Evolutionary conservation across 495 filamentous ascomycete species (phyloP).

Genomic region (Tuber magnatum): DNA sequence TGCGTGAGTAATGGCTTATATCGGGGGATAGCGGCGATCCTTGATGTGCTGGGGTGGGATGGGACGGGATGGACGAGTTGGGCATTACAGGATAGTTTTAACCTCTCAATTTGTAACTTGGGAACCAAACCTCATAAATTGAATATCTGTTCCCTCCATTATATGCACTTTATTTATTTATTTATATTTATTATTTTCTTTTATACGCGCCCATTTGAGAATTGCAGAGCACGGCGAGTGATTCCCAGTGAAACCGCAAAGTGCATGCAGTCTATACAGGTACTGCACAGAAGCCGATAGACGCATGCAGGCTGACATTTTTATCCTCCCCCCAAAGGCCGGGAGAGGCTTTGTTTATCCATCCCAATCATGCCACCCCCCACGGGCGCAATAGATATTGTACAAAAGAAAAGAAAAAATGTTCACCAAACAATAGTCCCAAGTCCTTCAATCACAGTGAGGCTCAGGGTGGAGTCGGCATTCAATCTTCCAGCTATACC

Average conservation of each 20-base stretch:
- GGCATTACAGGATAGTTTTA: constrained; percentile 15
- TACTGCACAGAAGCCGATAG: neutral
- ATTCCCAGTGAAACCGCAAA: neutral
- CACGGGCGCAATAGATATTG: neutral
- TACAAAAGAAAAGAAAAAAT: neutral
- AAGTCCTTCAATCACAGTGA: neutral
- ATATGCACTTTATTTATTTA: neutral
- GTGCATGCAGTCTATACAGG: neutral
- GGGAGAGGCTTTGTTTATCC: neutral
- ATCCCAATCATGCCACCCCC: neutral
- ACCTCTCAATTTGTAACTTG: constrained; percentile 6
- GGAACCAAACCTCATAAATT: constrained; percentile 10
- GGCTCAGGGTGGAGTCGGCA: constrained; percentile 8
- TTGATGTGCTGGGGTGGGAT: neutral
- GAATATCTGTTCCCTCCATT: constrained; percentile 1
- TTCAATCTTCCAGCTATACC: neutral
- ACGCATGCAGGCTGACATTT: constrained; percentile 2
- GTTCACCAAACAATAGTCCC: constrained; percentile 1
- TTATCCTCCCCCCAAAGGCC: neutral
- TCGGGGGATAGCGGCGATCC: neutral
- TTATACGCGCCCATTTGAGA: neutral
- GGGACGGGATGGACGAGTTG: neutral
- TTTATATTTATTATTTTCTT: neutral
- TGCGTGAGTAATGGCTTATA: constrained; percentile 21
- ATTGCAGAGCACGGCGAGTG: neutral